Base-by-base conservation (phyloP, 2,329 filamentous ascomycete genomes). In the Apiospora saccharicola region DNA sequence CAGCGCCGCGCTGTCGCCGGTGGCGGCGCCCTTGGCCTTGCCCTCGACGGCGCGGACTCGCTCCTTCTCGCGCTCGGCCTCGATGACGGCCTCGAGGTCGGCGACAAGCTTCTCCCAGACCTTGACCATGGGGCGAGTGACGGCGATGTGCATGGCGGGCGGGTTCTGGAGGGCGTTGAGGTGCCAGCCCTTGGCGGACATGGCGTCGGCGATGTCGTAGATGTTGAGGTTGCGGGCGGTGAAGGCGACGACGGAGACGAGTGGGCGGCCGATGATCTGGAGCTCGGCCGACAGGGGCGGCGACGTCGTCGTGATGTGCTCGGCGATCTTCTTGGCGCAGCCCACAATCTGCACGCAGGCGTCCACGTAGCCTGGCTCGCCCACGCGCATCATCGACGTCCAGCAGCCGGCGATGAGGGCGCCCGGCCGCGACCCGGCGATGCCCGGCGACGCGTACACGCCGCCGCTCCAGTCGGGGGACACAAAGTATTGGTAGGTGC, bases 401-500 rank as follows among this genome's bases (percentile, higher is more conserved):
- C 97, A 99, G 86, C 95, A 98, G 68, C 94, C 96, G 0, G 96
- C 96, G 76, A 99, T 99, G 71, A 99, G 87, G 1, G 96, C 95
- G 67, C 96, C 96, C 0, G 96, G 96, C 0, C 96, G 91, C 0
- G 94, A 97, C 7, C 96, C 96, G 0, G 96, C 96, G 70, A 98
- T 93, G 6, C 93, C 93, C 0, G 96, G 96, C 1, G 94, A 97
- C 53, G 95, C 96, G 82, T 99, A 99, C 12, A 99, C 95, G 78
- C 96, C 96, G 73, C 96, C 96, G 13, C 93, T 91, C 96, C 96
- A 99, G 83, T 97, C 94, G 8, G 96, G 93, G 44, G 92, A 94
- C 81, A 99, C 92, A 83, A 98, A 99, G 87, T 99, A 99, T 83
- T 99, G 96, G 83, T 98, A 96, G 72, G 91, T 90, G 77, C 96